Evolutionary conservation across 2,329 filamentous ascomycete genomes (phyloP), one percentile per base, ranked within the genome.

Genomic region (Colletotrichum horii): DNA sequence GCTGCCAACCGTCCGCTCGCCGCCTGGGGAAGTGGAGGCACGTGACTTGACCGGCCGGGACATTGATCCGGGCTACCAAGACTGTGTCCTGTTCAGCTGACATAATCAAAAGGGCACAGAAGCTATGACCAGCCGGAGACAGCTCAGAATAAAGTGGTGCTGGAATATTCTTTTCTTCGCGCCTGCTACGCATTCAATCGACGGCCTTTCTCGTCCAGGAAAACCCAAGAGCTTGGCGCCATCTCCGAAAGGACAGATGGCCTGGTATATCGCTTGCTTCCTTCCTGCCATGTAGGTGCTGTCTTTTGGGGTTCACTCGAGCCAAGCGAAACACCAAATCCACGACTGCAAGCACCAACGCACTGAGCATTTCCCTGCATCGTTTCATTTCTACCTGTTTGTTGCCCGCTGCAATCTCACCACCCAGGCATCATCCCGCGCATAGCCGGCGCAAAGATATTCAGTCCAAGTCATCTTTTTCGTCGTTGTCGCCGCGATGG

Each of bases 121-220:
- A 76, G 74, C 74, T 76, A 76, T 76, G 74, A 74, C 74, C 70
- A 68, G 11, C 55, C 15, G 58, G 22, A 32, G 58, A 64, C 16
- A 75, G 70, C 70, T 74, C 32, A 61, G 38, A 48, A 74, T 76
- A 76, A 76, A 76, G 74, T 69, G 73, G 70, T 61, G 70, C 70
- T 74, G 70, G 70, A 76, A 76, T 74, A 74, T 76, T 76, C 74
- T 76, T 74, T 69, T 55, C 26, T n/a, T 3, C 24, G 14, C 43
- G 11, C n/a, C 26, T 30, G 8, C 19, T 34, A 30, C 36, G 11
- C 22, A 24, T 28, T 19, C 60, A 55, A 32, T n/a, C 55, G 68
- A 38, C 32, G 61, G 34, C 22, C 48, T 34, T 70, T 60, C 26
- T 22, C 58, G 43, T 55, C 32, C 65, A 58, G 36, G 48, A 58